Evolutionary conservation across 192 early-diverging fungal genomes (phyloP), one percentile per base, ranked within the genome.

Genomic region (Entomortierella lignicola): DNA sequence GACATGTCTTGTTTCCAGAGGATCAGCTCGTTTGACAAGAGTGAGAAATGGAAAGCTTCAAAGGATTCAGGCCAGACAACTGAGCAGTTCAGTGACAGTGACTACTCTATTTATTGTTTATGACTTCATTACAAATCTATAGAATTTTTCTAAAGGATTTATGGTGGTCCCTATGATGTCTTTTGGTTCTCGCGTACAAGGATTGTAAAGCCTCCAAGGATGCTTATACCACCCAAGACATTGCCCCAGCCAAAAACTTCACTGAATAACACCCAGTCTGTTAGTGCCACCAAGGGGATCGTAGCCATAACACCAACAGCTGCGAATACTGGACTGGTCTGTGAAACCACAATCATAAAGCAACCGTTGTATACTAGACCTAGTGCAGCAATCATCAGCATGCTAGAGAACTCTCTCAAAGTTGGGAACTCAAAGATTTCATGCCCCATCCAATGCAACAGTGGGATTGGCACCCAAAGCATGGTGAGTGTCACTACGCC

Each of bases 261-360:
- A 25, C 59, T 48, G 27, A 79, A 79, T 15, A 79, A 27, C 1
- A 60, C 37, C 75, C 75, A 79, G 61, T 79, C 75, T 2, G 51
- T 69, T 4, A 75, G 32, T 20, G 92, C 91, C 53, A 93, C 91
- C 26, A 84, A 72, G 4, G 93, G 93, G 34, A 93, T 90, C 10
- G 93, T 95, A 42, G 93, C 84, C 92, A 96, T 92, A 25, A 92
- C 85, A 26, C 93, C 94, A 25, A 94, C 84, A 52, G 93, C 85
- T 0, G 93, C 94, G 88, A 94, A 92, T 29, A 89, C 82, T 5
- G 88, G 88, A 23, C 66, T 90, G 6, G 89, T 91, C 52, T 94
- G 77, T 1, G 91, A 87, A 57, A 96, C 90, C 21, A 92, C 86
- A 27, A 91, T 87, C 91, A 96, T 91, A 67, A 92, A 92, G 30